Evolutionary conservation across 768 basidiomycete genomes (phyloP).

Genomic region (Phylloporus scabripes): DNA sequence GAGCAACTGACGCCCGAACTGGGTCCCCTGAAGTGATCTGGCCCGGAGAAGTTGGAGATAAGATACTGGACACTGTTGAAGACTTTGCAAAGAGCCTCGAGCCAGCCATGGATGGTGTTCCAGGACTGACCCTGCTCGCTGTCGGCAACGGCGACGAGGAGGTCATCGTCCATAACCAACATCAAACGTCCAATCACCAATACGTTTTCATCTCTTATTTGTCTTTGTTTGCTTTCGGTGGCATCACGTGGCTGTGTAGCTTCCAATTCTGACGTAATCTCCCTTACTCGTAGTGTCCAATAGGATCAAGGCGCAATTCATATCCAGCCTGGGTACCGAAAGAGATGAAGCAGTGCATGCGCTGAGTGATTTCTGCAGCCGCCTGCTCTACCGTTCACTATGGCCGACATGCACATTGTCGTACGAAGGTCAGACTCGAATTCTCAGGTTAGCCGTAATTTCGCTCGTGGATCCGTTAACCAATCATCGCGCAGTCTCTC

Average conservation of each 20-base stretch:
- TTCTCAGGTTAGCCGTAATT: constrained; percentile 12
- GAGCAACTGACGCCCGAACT: constrained; percentile 57
- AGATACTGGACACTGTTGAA: constrained; percentile 30
- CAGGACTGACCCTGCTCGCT: constrained; percentile 28
- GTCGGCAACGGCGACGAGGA: constrained; percentile 30
- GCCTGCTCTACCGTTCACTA: neutral
- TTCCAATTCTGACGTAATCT: neutral
- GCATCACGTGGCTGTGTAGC: constrained; percentile 11
- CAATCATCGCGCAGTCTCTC: constrained; percentile 10
- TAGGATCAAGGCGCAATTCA: neutral
- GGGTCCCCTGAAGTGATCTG: constrained; percentile 36
- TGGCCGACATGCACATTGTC: constrained; percentile 6
- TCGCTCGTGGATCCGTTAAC: neutral
- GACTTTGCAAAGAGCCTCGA: constrained; percentile 31
- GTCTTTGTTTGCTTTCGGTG: constrained; percentile 20
- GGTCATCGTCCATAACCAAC: constrained; percentile 30
- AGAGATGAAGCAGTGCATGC: neutral
- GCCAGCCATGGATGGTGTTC: constrained; percentile 23
- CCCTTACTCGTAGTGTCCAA: neutral
- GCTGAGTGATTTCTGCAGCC: neutral
- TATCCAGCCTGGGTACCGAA: too few species aligned
- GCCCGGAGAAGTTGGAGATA: constrained; percentile 29
- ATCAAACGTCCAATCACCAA: neutral
- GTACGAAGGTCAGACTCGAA: neutral
- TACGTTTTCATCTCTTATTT: constrained; percentile 8